Percentiles rank a stretch among this genome's conserved stretches.
These are phyloP conservation scores for Rutstroemia sp. DNA, from an alignment of 2,329 filamentous ascomycete genomes.

Conservation along the genomic window DNA sequence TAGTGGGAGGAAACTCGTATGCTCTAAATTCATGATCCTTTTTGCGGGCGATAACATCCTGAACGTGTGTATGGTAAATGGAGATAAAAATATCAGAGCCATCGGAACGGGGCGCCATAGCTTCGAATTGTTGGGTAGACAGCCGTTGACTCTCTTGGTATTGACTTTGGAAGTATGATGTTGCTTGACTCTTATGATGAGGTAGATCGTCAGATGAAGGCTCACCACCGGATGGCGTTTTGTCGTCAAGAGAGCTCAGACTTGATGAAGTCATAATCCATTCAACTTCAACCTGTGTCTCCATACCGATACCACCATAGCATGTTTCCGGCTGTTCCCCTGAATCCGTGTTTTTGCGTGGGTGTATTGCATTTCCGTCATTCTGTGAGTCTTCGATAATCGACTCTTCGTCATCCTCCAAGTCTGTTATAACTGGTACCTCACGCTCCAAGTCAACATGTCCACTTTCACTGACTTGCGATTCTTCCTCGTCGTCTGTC, in stretches of 20 bases:
- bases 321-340: conserved; percentile 19
- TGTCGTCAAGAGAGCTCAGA: neutral
- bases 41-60: conserved; percentile 40
- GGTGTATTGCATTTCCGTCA: neutral
- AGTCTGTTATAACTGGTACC: neutral
- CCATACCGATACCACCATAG: conserved; percentile 24
- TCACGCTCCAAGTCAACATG: too few relatives aligned
- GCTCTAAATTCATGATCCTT: conserved; percentile 49
- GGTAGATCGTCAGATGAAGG: neutral
- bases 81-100: conserved; percentile 49
- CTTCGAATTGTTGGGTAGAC: conserved; percentile 40
- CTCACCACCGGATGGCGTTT: conserved; percentile 5
- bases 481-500: conserved; percentile 1
- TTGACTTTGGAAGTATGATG: conserved; percentile 17
- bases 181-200: neutral
- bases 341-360: neutral
- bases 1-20: conserved; percentile 47
- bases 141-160: conserved; percentile 43
- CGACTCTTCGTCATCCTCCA: neutral
- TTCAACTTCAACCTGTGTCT: conserved; percentile 22
- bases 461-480: neutral
- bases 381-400: neutral
- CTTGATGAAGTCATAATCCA: conserved; percentile 7
- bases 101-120: conserved; percentile 40
- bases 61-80: conserved; percentile 40